Percentiles rank a stretch among this genome's conserved stretches.
These are phyloP conservation scores for Erodium moschatum DNA, from an alignment of 441 rosid species.

Conservation along the genomic window DNA sequence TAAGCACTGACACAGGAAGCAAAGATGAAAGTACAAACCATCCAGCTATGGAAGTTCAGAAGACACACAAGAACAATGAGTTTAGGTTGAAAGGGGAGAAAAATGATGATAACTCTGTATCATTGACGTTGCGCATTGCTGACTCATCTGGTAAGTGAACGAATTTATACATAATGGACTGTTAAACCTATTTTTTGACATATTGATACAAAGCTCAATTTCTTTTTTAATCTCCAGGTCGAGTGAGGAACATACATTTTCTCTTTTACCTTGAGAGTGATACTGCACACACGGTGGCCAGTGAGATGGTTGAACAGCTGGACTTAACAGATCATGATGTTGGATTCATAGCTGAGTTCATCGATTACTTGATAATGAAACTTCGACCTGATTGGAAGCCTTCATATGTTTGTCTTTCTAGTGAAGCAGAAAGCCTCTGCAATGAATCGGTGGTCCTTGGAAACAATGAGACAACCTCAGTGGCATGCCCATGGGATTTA, in stretches of 20 bases:
- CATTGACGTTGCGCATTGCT: conserved; percentile 65
- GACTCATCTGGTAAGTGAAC: conserved; percentile 54
- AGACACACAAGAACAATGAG: conserved; percentile 38
- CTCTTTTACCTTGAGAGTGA: conserved; percentile 63
- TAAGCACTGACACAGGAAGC: conserved; percentile 24
- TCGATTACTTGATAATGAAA: conserved; percentile 45
- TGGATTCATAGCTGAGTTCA: conserved; percentile 48
- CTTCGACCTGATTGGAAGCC: conserved; percentile 41
- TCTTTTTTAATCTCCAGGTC: conserved; percentile 31
- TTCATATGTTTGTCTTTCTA: conserved; percentile 17
- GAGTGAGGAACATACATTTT: conserved; percentile 67
- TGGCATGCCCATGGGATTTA: conserved; percentile 31
- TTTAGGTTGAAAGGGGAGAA: conserved; percentile 70
- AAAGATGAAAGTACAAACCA: conserved; percentile 22
- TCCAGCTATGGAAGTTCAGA: conserved; percentile 24
- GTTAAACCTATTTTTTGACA: neutral
- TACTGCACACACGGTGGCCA: conserved; percentile 73
- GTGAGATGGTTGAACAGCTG: conserved; percentile 84
- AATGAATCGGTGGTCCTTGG: conserved; percentile 1
- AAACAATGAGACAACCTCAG: conserved; percentile 21
- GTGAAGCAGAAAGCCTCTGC: conserved; percentile 21
- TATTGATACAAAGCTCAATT: neutral
- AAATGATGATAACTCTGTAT: conserved; percentile 59
- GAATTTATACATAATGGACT: neutral
- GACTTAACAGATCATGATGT: conserved; percentile 69